A percentile compares a stretch with the other conserved stretches of the same genome.
Evolutionary conservation across 2,329 filamentous ascomycete species (phyloP).

Genomic region (Endoconidiophora polonica): DNA sequence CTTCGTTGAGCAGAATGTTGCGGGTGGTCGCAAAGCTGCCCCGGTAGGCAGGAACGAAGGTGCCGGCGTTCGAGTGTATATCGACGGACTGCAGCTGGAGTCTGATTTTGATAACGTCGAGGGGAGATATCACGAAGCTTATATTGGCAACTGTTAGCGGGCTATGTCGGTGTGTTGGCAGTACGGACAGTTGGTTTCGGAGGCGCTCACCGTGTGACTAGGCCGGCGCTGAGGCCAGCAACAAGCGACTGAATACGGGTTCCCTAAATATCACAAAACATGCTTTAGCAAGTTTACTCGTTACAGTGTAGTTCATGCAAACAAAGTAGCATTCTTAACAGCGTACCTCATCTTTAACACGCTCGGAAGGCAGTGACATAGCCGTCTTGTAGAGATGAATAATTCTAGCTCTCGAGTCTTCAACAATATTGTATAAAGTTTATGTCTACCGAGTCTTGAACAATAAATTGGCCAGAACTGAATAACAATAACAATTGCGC

Average conservation of each 20-base stretch:
- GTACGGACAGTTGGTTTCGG: not conserved
- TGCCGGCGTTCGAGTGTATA: not conserved
- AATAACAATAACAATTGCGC: too few species aligned
- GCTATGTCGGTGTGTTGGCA: not conserved
- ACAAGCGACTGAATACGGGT: slow-evolving; percentile 38
- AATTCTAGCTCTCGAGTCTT: too few species aligned
- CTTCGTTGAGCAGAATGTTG: slow-evolving; percentile 65
- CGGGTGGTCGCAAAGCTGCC: slow-evolving; percentile 61
- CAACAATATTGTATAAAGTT: too few species aligned
- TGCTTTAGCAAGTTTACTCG: not conserved
- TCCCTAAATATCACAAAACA: slow-evolving; percentile 25
- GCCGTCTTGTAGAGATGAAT: not conserved
- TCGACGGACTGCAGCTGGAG: slow-evolving; percentile 58
- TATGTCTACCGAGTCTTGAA: too few species aligned
- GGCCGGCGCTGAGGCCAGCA: slow-evolving; percentile 51
- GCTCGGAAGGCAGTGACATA: slow-evolving; percentile 4
- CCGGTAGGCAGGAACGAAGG: slow-evolving; percentile 36
- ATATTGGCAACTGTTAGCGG: not conserved
- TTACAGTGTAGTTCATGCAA: not conserved
- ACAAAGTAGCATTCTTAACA: not conserved
- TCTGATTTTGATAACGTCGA: slow-evolving; percentile 96
- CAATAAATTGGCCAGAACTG: too few species aligned
- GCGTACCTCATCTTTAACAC: slow-evolving; percentile 14
- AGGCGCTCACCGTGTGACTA: slow-evolving; percentile 63
- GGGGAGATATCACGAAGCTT: slow-evolving; percentile 82